phyloP scores from a whole-genome alignment of 2,329 filamentous ascomycete genomes.

The Cylindrodendrum hubeiense region DNA sequence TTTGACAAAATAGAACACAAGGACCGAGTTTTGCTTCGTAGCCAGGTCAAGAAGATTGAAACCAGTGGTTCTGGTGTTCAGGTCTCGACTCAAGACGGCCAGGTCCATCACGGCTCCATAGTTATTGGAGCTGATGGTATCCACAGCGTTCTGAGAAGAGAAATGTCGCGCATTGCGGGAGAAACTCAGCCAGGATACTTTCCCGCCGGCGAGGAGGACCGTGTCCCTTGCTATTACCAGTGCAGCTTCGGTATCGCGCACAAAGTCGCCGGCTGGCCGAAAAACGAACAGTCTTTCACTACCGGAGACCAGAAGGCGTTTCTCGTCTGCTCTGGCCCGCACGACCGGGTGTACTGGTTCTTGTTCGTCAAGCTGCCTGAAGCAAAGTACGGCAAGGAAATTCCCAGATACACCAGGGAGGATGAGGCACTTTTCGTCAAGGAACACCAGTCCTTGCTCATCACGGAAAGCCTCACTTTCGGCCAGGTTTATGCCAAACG shows the following conservation, averaged over 20 bases:
- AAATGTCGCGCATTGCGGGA: conserved; percentile 41
- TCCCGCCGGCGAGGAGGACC: conserved; percentile 30
- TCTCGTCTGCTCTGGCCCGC: conserved; percentile 47
- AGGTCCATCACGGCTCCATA: conserved; percentile 45
- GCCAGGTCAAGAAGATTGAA: conserved; percentile 31
- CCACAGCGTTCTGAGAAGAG: conserved; percentile 50
- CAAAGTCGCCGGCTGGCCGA: conserved; percentile 36
- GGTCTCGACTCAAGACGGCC: conserved; percentile 49
- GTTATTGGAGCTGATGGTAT: conserved; percentile 56
- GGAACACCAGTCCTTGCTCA: not conserved
- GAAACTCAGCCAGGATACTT: conserved; percentile 42
- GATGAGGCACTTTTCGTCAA: conserved; percentile 4
- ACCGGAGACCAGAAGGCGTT: conserved; percentile 26
- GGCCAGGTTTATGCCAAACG: conserved; percentile 16
- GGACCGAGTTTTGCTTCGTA: conserved; percentile 30
- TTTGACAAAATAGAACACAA: conserved; percentile 50
- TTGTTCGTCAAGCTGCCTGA: conserved; percentile 13
- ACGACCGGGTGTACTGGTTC: conserved; percentile 43
- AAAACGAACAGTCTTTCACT: conserved; percentile 25
- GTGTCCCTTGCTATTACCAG: conserved; percentile 43
- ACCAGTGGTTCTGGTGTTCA: conserved; percentile 28
- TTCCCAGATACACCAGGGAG: conserved; percentile 1
- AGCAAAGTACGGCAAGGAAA: conserved; percentile 5
- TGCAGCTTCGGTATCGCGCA: conserved; percentile 56
- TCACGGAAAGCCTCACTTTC: conserved; percentile 13